phyloP scores from a whole-genome alignment of 306 rosid species.

The Mimosa pudica region DNA sequence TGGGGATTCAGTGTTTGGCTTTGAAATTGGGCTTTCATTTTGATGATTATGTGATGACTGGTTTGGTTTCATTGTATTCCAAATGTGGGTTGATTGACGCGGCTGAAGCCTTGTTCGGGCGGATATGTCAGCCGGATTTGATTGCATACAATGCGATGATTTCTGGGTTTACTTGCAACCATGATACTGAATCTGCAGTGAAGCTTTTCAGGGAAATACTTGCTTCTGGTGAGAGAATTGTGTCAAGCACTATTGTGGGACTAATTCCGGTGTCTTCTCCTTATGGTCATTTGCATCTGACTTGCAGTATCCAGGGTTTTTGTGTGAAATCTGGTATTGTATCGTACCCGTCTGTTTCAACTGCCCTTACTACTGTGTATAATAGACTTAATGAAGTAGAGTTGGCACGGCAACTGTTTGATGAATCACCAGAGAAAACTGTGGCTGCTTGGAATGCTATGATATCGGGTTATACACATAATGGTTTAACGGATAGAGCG shows the following conservation, averaged over 20 bases:
- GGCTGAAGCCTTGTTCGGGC: constrained; percentile 64
- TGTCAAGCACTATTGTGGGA: constrained; percentile 81
- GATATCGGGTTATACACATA: constrained; percentile 90
- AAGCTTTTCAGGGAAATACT: constrained; percentile 66
- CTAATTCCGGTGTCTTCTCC: constrained; percentile 80
- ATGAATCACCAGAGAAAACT: constrained; percentile 76
- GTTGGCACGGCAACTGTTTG: constrained; percentile 71
- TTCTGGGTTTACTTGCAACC: constrained; percentile 75
- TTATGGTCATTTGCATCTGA: constrained; percentile 68
- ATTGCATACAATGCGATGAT: constrained; percentile 83
- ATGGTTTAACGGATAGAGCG: constrained; percentile 80
- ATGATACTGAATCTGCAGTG: constrained; percentile 58
- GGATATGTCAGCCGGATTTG: constrained; percentile 66
- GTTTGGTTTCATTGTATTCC: constrained; percentile 80
- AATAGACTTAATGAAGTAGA: constrained; percentile 75
- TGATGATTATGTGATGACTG: constrained; percentile 66
- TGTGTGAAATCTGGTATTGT: constrained; percentile 67
- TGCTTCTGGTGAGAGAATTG: constrained; percentile 56
- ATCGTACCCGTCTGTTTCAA: constrained; percentile 68
- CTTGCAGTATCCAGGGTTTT: constrained; percentile 61
- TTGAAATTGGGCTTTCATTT: constrained; percentile 63
- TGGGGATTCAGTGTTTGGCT: constrained; percentile 71
- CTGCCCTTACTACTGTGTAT: constrained; percentile 73
- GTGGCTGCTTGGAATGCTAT: constrained; percentile 92
- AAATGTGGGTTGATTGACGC: constrained; percentile 62